Conservation (phyloP, 805 yeast genomes). For the Wickerhamomyces silvicola region DNA sequence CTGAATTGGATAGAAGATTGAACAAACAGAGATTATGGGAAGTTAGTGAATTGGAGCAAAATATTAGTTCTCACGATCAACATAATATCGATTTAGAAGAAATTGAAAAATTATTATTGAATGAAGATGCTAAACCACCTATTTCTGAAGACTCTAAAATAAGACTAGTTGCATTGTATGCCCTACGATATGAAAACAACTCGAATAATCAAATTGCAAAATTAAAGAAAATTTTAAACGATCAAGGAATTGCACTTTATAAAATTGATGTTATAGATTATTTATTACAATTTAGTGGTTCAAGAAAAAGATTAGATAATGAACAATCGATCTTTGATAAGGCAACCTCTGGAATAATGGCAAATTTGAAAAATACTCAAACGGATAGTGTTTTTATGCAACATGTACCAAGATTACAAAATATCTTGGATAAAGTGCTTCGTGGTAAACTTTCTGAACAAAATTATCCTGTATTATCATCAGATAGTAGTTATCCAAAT, state of each 20-base stretch:
- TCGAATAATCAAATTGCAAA: conserved; percentile 36
- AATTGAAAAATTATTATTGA: conserved; percentile 47
- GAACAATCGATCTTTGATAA: conserved; percentile 25
- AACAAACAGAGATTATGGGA: conserved; percentile 65
- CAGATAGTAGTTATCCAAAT: conserved; percentile 17
- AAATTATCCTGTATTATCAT: conserved; percentile 39
- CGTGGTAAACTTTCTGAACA: conserved; percentile 28
- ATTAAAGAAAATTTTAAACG: conserved; percentile 33
- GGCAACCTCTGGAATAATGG: conserved; percentile 21
- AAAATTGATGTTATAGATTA: conserved; percentile 27
- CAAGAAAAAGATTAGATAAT: conserved; percentile 33
- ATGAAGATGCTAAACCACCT: conserved; percentile 26
- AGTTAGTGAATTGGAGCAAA: conserved; percentile 86
- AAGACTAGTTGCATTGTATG: conserved; percentile 67
- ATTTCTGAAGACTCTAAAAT: conserved; percentile 53
- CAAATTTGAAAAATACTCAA: conserved; percentile 31
- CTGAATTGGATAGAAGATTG: conserved; percentile 77
- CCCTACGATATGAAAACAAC: conserved; percentile 58
- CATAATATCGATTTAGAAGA: conserved; percentile 51
- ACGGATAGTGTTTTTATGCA: conserved; percentile 83
- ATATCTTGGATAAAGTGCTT: conserved; percentile 27
- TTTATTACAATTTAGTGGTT: conserved; percentile 40
- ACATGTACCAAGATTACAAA: conserved; percentile 69
- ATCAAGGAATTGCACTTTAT: conserved; percentile 24
- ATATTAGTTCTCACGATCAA: conserved; percentile 59